Conservation (phyloP, 768 basidiomycete species). For the Lactarius tabidus region DNA sequence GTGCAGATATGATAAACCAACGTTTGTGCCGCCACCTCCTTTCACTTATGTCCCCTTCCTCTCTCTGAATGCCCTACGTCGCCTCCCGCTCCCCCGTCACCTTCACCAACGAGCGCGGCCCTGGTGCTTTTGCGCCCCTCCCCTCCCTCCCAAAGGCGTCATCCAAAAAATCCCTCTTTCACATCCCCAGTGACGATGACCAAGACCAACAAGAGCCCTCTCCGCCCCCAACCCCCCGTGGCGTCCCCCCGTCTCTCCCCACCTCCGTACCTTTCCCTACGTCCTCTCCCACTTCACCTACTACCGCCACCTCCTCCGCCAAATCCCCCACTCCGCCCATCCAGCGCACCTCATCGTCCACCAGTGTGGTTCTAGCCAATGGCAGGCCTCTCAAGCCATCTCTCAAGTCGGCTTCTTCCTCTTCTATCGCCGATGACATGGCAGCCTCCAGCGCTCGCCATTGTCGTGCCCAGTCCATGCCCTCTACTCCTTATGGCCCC, state of each 20-base stretch:
- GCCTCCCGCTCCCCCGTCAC: conserved; percentile 20
- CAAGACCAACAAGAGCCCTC: conserved; percentile 22
- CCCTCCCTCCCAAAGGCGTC: conserved; percentile 12
- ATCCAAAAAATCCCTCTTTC: conserved; percentile 22
- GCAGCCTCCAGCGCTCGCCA: conserved; percentile 30
- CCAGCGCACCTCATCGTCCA: conserved; percentile 30
- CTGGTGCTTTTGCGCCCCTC: conserved; percentile 22
- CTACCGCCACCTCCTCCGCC: background rate
- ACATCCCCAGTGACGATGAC: conserved; percentile 24
- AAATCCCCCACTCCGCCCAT: conserved; percentile 6
- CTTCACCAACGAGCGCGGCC: conserved; percentile 23
- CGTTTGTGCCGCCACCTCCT: background rate
- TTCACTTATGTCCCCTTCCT: conserved; percentile 5
- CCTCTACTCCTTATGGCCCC: conserved; percentile 53
- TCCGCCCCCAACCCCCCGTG: conserved; percentile 16
- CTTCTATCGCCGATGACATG: conserved; percentile 42
- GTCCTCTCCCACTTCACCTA: background rate
- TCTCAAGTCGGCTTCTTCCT: conserved; percentile 61
- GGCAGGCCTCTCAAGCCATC: conserved; percentile 87
- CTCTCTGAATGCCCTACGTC: conserved; percentile 26
- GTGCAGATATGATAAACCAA: conserved; percentile 17
- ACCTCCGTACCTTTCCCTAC: conserved; percentile 16
- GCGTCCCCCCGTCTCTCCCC: background rate
- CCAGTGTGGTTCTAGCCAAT: conserved; percentile 53
- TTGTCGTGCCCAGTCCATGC: conserved; percentile 50